phyloP scores from a whole-genome alignment of 176 grass and related monocot genomes.

The Oryza rufipogon region DNA sequence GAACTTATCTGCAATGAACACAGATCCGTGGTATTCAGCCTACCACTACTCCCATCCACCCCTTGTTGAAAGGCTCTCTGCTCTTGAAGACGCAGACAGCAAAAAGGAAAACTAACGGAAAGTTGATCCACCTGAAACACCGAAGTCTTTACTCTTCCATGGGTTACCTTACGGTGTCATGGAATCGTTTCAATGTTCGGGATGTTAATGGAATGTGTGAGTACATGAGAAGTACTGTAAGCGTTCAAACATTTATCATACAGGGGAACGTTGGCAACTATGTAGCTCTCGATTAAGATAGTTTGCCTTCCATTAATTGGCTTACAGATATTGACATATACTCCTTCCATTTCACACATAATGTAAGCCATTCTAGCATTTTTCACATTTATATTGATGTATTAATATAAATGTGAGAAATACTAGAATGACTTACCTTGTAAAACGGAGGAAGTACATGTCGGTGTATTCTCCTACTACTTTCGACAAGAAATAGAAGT shows the following conservation, averaged over 20 bases:
- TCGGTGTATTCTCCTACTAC: not conserved
- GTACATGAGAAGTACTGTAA: slow-evolving; percentile 18
- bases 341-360: no score
- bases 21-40: slow-evolving; percentile 97
- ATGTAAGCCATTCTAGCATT: no score
- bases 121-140: not conserved
- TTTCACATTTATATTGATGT: no score
- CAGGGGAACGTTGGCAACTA: not conserved
- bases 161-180: not conserved
- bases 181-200: not conserved
- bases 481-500: slow-evolving; percentile 17
- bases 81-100: slow-evolving; percentile 69
- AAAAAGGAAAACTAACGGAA: slow-evolving; percentile 74
- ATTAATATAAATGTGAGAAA: no score
- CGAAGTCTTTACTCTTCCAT: not conserved
- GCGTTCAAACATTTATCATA: not conserved
- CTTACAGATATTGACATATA: slow-evolving; percentile 21
- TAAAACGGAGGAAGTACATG: not conserved
- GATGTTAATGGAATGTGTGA: not conserved
- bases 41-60: slow-evolving; percentile 99
- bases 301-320: not conserved
- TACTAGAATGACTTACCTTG: no score
- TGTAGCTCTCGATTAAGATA: slow-evolving; percentile 10
- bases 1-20: slow-evolving; percentile 98
- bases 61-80: slow-evolving; percentile 85